Evolutionary conservation across 2,329 filamentous ascomycete species (phyloP).

Genomic region (Neofusicoccum parvum): DNA sequence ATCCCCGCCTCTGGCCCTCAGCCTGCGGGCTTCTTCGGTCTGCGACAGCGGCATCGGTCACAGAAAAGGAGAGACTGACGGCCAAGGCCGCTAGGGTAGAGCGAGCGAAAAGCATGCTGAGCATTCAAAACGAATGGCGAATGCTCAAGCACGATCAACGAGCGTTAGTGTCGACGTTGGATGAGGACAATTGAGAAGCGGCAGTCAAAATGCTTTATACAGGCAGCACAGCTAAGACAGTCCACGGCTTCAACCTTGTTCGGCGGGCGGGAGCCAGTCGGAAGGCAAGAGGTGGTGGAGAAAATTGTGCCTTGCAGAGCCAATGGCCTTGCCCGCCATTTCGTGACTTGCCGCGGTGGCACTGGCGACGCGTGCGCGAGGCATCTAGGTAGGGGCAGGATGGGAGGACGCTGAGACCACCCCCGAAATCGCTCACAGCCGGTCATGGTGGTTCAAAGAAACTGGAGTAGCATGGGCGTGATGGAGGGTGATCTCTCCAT

Average conservation of each 20-base stretch:
- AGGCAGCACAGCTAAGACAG: slow-evolving; percentile 15
- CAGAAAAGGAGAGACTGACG: slow-evolving; percentile 34
- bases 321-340: slow-evolving; percentile 23
- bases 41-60: slow-evolving; percentile 17
- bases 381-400: slow-evolving; percentile 18
- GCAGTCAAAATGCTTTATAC: slow-evolving; percentile 21
- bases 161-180: slow-evolving; percentile 8
- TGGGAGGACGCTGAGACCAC: slow-evolving; percentile 10
- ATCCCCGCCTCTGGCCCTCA: not conserved
- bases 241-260: slow-evolving; percentile 1
- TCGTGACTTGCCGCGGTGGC: slow-evolving; percentile 18
- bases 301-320: slow-evolving; percentile 41
- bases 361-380: slow-evolving; percentile 21
- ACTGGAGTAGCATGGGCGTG: not conserved
- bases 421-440: slow-evolving; percentile 5
- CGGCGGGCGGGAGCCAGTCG: not conserved
- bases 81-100: slow-evolving; percentile 34
- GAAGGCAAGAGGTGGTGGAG: slow-evolving; percentile 8
- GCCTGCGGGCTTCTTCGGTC: slow-evolving; percentile 1
- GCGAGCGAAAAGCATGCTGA: slow-evolving; percentile 38
- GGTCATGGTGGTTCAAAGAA: slow-evolving; percentile 20
- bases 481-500: slow-evolving; percentile 16
- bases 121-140: slow-evolving; percentile 32
- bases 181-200: not conserved
- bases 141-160: slow-evolving; percentile 22